phyloP scores from a whole-genome alignment of 495 filamentous ascomycete species.

The Penicillium canescens region DNA sequence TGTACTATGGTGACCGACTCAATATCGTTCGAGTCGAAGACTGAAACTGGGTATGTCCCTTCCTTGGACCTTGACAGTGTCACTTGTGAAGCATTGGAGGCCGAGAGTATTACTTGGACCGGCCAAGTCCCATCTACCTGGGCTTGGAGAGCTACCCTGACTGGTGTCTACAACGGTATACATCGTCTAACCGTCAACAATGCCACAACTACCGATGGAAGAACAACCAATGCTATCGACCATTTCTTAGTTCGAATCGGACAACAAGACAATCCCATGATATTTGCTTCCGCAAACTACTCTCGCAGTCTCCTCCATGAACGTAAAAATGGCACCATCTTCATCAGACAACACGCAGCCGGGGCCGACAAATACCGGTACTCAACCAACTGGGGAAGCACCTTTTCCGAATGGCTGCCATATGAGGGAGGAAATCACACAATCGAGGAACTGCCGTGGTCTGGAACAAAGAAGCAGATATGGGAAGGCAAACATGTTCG shows the following conservation, averaged over 20 bases:
- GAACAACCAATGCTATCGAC: constrained; percentile 47
- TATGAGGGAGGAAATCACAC: constrained; percentile 54
- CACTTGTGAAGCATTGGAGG: constrained; percentile 37
- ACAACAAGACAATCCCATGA: constrained; percentile 57
- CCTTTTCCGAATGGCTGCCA: constrained; percentile 58
- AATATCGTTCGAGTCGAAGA: constrained; percentile 56
- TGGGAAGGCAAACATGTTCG: constrained; percentile 68
- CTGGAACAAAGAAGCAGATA: constrained; percentile 58
- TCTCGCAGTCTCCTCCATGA: constrained; percentile 49
- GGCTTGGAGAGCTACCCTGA: constrained; percentile 54
- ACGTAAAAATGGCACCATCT: constrained; percentile 40
- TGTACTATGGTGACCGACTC: constrained; percentile 54
- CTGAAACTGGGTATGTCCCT: constrained; percentile 40
- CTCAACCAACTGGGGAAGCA: constrained; percentile 60
- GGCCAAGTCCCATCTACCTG: constrained; percentile 57
- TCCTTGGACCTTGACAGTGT: constrained; percentile 42
- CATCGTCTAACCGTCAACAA: constrained; percentile 63
- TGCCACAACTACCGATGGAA: constrained; percentile 37
- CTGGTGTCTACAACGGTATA: constrained; percentile 64
- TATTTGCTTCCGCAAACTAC: constrained; percentile 62
- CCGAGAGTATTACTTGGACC: constrained; percentile 28
- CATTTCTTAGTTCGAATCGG: constrained; percentile 60
- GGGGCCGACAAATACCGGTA: constrained; percentile 68
- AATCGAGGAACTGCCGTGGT: constrained; percentile 53
- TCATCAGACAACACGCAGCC: constrained; percentile 58